phyloP scores from a whole-genome alignment of 805 yeast genomes.

The Lachancea waltii region DNA sequence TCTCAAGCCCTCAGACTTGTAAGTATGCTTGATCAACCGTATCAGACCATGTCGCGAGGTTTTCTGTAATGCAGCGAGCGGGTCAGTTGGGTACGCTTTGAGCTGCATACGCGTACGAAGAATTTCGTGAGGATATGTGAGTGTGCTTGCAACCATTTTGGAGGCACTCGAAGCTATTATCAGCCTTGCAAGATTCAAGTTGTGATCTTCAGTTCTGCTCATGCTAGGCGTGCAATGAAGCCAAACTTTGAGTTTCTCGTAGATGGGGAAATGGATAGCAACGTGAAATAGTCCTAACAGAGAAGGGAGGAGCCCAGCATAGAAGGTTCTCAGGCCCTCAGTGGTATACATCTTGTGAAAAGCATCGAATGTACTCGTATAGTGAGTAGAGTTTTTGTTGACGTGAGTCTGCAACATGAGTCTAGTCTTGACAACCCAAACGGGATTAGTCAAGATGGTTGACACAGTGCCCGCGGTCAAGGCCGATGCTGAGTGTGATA shows the following conservation, averaged over 20 bases:
- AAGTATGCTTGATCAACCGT: slow-evolving; percentile 23
- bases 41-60: slow-evolving; percentile 5
- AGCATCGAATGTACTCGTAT: slow-evolving; percentile 79
- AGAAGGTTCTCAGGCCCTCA: slow-evolving; percentile 79
- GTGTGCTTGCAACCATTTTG: slow-evolving; percentile 80
- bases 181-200: slow-evolving; percentile 36
- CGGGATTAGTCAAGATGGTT: slow-evolving; percentile 83
- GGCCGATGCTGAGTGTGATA: slow-evolving; percentile 49
- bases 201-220: slow-evolving; percentile 16
- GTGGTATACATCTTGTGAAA: slow-evolving; percentile 65
- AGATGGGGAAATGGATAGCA: slow-evolving; percentile 92
- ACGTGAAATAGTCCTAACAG: slow-evolving; percentile 87
- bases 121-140: slow-evolving; percentile 95
- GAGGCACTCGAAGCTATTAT: slow-evolving; percentile 69
- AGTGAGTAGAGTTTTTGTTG: slow-evolving; percentile 22
- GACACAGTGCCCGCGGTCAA: slow-evolving; percentile 84
- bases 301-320: slow-evolving; percentile 87
- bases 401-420: slow-evolving; percentile 71
- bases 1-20: slow-evolving; percentile 57
- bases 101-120: slow-evolving; percentile 83
- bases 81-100: slow-evolving; percentile 32
- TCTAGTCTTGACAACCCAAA: slow-evolving; percentile 96
- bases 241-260: slow-evolving; percentile 67
- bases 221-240: slow-evolving; percentile 33
- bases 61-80: neutral